These are phyloP conservation scores for Saccharomycopsis microspora DNA, from an alignment of 805 yeast species.

Conservation along the genomic window DNA sequence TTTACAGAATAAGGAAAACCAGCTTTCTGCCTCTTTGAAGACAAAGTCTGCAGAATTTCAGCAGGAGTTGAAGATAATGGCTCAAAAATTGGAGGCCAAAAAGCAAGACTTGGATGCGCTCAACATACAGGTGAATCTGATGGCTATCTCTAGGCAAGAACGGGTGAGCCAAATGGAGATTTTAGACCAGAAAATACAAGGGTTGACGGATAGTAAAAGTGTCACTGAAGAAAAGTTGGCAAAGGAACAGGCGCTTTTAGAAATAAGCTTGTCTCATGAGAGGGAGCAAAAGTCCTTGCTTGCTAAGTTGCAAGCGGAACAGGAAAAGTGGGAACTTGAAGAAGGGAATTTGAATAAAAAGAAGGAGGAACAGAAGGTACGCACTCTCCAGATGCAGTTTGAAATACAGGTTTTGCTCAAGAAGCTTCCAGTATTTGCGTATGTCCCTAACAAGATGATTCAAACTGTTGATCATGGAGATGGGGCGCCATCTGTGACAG, in stretches of 20 bases:
- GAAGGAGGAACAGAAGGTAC: not conserved
- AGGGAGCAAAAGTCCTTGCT: not conserved
- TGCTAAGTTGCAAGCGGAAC: not conserved
- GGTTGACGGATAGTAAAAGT: not conserved
- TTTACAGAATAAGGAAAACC: not conserved
- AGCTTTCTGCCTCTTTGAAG: not conserved
- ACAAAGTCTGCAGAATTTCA: not conserved
- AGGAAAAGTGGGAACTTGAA: conserved; percentile 1
- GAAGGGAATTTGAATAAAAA: not conserved
- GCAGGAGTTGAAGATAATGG: not conserved
- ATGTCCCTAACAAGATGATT: not conserved
- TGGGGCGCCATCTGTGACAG: not conserved
- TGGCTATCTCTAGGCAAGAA: not conserved
- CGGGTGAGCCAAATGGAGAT: not conserved
- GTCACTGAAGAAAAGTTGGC: not conserved
- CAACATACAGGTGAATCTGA: not conserved
- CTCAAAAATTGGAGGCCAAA: not conserved
- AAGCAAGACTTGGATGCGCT: not conserved
- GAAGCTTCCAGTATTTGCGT: conserved; percentile 4
- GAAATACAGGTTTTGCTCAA: conserved; percentile 4
- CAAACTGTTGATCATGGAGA: not conserved
- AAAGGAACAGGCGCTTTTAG: not conserved
- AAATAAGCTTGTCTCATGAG: too few relatives aligned
- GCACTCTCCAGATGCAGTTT: conserved; percentile 4
- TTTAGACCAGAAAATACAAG: not conserved